Percentiles rank a stretch among this genome's conserved stretches.
Conservation (phyloP, 495 filamentous ascomycete species). For the Rusavskia elegans region DNA sequence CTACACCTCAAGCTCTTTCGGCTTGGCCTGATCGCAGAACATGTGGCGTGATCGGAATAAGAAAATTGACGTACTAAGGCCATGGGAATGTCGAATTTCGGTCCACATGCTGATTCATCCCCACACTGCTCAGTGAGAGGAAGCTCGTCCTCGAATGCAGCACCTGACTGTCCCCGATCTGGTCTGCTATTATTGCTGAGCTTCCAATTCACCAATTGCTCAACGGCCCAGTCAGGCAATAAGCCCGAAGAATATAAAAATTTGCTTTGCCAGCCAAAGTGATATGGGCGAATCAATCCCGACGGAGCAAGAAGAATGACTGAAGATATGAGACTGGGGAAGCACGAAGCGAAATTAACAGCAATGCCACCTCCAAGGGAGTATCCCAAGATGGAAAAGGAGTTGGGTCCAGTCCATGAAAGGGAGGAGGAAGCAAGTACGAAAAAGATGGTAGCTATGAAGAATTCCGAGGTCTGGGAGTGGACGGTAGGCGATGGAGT, state of each 20-base stretch:
- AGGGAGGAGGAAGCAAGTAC: constrained; percentile 53
- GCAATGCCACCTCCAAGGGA: constrained; percentile 70
- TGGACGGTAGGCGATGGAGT: constrained; percentile 36
- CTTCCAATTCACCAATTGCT: neutral
- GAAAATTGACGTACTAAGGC: neutral
- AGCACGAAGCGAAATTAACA: constrained; percentile 54
- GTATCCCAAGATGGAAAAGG: constrained; percentile 66
- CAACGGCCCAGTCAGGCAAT: constrained; percentile 32
- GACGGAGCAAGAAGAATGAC: constrained; percentile 61
- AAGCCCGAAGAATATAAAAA: constrained; percentile 44
- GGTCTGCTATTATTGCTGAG: neutral
- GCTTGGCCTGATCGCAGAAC: neutral
- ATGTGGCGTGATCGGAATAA: neutral
- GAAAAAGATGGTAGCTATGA: constrained; percentile 55
- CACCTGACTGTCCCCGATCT: neutral
- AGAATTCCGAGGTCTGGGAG: constrained; percentile 60
- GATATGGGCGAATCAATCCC: constrained; percentile 52
- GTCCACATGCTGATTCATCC: neutral
- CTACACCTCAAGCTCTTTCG: neutral
- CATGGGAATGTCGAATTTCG: neutral
- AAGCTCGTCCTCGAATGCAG: neutral
- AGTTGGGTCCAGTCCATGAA: constrained; percentile 41
- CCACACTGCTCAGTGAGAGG: neutral
- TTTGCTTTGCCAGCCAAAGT: constrained; percentile 40
- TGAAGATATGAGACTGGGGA: constrained; percentile 47